These are phyloP conservation scores for Claviceps humidiphila DNA, from an alignment of 2,329 filamentous ascomycete species.

Conservation along the genomic window DNA sequence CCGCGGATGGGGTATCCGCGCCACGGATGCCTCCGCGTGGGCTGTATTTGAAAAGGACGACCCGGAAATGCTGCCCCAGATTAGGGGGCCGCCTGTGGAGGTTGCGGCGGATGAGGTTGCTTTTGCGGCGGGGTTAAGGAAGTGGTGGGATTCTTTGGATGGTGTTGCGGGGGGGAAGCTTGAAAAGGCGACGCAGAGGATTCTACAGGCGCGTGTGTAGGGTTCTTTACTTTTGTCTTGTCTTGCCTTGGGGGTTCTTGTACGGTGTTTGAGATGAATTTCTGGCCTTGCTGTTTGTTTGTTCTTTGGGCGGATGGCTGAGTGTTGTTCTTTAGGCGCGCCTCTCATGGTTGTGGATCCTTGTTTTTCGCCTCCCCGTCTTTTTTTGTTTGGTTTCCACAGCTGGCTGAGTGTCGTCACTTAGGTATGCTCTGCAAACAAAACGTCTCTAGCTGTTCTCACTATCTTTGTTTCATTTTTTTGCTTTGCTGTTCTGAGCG, in stretches of 20 bases:
- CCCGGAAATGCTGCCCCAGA: conserved; percentile 31
- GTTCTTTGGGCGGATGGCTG: too few relatives aligned
- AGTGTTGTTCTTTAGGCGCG: too few relatives aligned
- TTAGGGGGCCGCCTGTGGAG: conserved; percentile 48
- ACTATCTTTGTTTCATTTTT: too few relatives aligned
- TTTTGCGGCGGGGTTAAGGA: conserved; percentile 34
- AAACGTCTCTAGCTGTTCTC: too few relatives aligned
- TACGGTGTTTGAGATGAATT: too few relatives aligned
- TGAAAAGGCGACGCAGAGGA: conserved; percentile 29
- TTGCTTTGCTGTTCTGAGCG: too few relatives aligned
- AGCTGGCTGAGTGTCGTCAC: too few relatives aligned
- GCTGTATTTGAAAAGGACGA: conserved; percentile 42
- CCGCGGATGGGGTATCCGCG: conserved; percentile 41
- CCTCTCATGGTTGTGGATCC: too few relatives aligned
- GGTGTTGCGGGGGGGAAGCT: conserved; percentile 32
- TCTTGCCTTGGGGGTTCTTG: background rate
- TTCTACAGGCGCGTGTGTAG: conserved; percentile 6
- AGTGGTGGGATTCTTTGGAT: conserved; percentile 37
- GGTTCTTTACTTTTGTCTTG: background rate
- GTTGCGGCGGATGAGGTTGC: conserved; percentile 34
- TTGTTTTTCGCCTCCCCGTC: too few relatives aligned
- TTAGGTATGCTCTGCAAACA: too few relatives aligned
- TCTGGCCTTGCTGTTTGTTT: too few relatives aligned
- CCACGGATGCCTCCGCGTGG: conserved; percentile 45
- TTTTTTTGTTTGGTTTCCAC: too few relatives aligned